A percentile compares a stretch with the other conserved stretches of the same genome.
Evolutionary conservation across 2,329 filamentous ascomycete genomes (phyloP).

Genomic region (Aspergillus sp.): DNA sequence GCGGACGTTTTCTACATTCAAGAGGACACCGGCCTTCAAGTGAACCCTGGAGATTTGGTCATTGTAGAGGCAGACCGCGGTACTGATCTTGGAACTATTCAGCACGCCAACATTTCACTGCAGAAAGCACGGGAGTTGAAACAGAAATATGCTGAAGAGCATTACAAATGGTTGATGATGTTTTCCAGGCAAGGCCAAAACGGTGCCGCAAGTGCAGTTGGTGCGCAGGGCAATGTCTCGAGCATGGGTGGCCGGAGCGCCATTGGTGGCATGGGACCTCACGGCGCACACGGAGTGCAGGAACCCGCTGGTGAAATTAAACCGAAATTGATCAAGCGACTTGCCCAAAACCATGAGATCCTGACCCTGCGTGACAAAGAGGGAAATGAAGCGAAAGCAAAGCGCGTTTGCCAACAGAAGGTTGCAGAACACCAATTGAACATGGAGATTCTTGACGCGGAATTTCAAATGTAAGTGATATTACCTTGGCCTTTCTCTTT

Average conservation of each 20-base stretch:
- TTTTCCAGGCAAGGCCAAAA: conserved; percentile 74
- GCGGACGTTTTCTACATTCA: conserved; percentile 97
- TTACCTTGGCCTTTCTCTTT: background rate
- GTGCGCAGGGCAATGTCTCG: conserved; percentile 58
- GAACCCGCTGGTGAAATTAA: conserved; percentile 77
- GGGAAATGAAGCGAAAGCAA: conserved; percentile 95
- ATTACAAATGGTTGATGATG: conserved; percentile 99
- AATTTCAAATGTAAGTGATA: conserved; percentile 90
- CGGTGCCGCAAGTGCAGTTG: conserved; percentile 42
- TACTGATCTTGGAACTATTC: conserved; percentile 90
- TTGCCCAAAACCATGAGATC: conserved; percentile 89
- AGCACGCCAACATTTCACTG: conserved; percentile 83
- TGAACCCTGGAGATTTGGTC: conserved; percentile 89
- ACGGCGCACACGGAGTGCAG: conserved; percentile 70
- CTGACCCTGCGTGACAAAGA: conserved; percentile 90
- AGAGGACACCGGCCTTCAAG: conserved; percentile 86
- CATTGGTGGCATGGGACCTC: conserved; percentile 75
- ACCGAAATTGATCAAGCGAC: conserved; percentile 93
- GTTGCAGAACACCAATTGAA: conserved; percentile 90
- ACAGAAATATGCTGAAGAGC: conserved; percentile 88
- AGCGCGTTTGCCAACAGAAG: conserved; percentile 94
- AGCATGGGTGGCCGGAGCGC: conserved; percentile 66
- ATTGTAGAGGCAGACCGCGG: conserved; percentile 97
- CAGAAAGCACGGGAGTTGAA: conserved; percentile 85
- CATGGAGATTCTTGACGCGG: conserved; percentile 98